These are phyloP conservation scores for Adansonia madagascariensis DNA, from an alignment of 441 rosid genomes.

Conservation along the genomic window DNA sequence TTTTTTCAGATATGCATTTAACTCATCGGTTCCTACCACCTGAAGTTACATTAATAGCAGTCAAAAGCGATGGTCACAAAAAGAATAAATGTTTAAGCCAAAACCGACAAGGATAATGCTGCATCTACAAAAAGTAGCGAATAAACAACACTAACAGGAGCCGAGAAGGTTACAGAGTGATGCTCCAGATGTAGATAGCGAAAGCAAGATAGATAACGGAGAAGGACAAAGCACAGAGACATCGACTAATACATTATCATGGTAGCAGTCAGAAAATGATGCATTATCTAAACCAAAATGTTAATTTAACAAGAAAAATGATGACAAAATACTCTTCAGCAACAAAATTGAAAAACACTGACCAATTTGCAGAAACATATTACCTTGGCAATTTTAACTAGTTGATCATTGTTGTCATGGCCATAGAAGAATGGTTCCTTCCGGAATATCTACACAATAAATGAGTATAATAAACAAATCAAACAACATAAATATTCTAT, in stretches of 20 bases:
- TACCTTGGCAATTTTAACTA: conserved; percentile 96
- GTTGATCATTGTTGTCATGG: conserved; percentile 96
- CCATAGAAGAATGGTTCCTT: conserved; percentile 98
- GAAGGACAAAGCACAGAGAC: background rate
- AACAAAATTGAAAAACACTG: background rate
- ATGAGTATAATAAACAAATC: conserved; percentile 47
- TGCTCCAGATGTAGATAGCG: background rate
- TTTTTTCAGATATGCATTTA: conserved; percentile 81
- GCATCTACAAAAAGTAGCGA: background rate
- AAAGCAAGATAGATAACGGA: background rate
- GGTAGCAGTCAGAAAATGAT: background rate
- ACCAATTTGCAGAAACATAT: conserved; percentile 12
- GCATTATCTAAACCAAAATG: background rate
- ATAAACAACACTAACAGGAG: background rate
- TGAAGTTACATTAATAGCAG: conserved; percentile 37
- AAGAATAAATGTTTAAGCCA: background rate
- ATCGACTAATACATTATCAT: background rate
- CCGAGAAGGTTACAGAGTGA: conserved; percentile 10
- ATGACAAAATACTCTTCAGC: background rate
- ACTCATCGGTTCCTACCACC: conserved; percentile 94
- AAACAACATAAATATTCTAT: background rate
- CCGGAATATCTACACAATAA: conserved; percentile 67
- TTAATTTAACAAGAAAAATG: conserved; percentile 1
- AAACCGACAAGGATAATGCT: background rate
- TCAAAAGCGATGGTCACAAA: conserved; percentile 1